phyloP scores from a whole-genome alignment of 129 eudicot species.

The Chrysanthemum makinoi region DNA sequence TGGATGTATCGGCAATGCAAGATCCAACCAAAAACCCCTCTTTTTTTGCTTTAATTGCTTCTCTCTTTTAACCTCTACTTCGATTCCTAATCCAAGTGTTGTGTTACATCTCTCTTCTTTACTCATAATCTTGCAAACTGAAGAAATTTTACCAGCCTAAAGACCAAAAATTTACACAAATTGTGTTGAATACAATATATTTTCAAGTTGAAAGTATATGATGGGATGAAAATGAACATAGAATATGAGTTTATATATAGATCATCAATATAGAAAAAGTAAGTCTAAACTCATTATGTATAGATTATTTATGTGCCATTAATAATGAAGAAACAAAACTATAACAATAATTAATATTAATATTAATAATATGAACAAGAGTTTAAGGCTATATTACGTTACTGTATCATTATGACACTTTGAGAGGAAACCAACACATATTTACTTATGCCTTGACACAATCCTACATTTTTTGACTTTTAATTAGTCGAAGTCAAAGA shows the following conservation, averaged over 20 bases:
- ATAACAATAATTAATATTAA: slow-evolving; percentile 36
- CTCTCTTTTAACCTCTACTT: slow-evolving; percentile 27
- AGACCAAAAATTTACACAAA: no score
- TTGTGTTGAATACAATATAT: no score
- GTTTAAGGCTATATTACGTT: slow-evolving; percentile 40
- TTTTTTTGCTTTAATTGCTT: slow-evolving; percentile 27
- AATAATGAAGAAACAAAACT: slow-evolving; percentile 33
- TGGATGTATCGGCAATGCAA: slow-evolving; percentile 41
- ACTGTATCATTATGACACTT: slow-evolving; percentile 36
- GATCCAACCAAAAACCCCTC: slow-evolving; percentile 42
- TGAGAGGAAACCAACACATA: slow-evolving; percentile 34
- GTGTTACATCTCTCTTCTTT: slow-evolving; percentile 42
- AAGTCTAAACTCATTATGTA: slow-evolving; percentile 38
- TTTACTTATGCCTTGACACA: slow-evolving; percentile 29
- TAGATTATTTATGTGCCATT: slow-evolving; percentile 32
- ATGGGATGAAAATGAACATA: slow-evolving; percentile 13
- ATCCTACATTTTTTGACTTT: slow-evolving; percentile 32
- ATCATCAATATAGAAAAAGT: slow-evolving; percentile 12
- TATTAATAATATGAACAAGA: slow-evolving; percentile 29
- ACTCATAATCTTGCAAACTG: slow-evolving; percentile 25
- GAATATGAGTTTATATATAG: slow-evolving; percentile 25
- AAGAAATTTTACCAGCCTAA: neutral
- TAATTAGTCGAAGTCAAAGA: slow-evolving; percentile 35
- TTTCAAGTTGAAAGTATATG: slow-evolving; percentile 10
- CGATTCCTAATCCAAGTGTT: slow-evolving; percentile 40